phyloP scores from a whole-genome alignment of 305 asterid species.

The Fraxinus sp. region DNA sequence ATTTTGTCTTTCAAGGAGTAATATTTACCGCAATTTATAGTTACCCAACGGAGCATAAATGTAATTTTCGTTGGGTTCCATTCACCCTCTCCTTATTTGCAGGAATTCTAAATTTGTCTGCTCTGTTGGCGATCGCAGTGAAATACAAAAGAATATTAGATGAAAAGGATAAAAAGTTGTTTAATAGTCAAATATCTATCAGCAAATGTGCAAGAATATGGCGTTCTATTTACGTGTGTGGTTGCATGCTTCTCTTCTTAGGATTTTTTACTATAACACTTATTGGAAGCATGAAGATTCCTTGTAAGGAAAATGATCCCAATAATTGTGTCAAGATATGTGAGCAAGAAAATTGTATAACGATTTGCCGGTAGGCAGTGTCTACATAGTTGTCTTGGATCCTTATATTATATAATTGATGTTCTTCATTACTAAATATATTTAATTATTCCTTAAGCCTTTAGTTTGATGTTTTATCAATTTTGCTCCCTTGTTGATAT shows the following conservation, averaged over 20 bases:
- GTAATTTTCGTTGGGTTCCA: background rate
- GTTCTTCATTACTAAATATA: no score
- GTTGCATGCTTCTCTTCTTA: background rate
- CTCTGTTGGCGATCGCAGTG: background rate
- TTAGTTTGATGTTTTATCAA: no score
- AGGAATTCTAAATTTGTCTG: background rate
- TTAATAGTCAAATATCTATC: background rate
- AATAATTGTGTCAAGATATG: no score
- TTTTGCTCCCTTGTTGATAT: no score
- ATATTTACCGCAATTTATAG: constrained; percentile 5
- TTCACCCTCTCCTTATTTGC: background rate
- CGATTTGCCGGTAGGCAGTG: no score
- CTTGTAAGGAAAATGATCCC: no score
- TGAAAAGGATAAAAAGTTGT: background rate
- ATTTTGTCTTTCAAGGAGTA: background rate
- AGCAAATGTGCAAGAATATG: background rate
- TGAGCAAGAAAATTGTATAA: no score
- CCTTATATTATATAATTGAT: no score
- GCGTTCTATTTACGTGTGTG: background rate
- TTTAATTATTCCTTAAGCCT: no score
- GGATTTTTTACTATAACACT: no score
- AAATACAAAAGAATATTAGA: background rate
- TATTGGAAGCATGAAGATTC: no score
- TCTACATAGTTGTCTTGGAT: no score
- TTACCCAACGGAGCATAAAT: background rate